Evolutionary conservation across 1,139 yeast genomes (phyloP), one percentile per base, ranked within the genome.

Genomic region (Chernovozyma aurita): DNA sequence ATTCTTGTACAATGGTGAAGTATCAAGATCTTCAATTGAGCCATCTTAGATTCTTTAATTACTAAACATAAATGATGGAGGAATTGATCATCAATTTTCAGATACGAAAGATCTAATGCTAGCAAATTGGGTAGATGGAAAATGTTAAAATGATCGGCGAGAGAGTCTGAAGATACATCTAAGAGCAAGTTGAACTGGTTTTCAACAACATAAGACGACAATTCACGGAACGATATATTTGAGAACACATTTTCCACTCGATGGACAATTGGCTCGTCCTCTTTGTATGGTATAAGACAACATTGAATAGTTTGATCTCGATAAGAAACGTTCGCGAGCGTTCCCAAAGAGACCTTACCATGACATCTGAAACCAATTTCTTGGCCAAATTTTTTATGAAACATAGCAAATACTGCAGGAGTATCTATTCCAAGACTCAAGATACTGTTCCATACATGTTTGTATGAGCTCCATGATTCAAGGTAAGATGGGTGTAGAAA

Each of bases 191-290:
- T n/a, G 28, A 34, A 34, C 4, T 20, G 12, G 13, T 35, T 15
- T 7, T 30, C 28, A 13, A 20, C 14, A 8, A 32, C 12, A 21
- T 30, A 37, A n/a, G 20, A 8, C 4, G 32, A 15, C 20, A 37
- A 17, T 13, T 28, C 32, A 3, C 7, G 16, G 39, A 37, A 18
- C 12, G 44, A 36, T 3, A 58, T 45, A 37, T 67, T 66, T 15
- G 50, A 44, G 41, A 62, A 65, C 3, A 69, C 24, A 33, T 60
- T 65, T 32, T 67, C 74, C 15, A 68, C 34, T 28, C 75, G 45
- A 46, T 65, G 64, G 20, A 5, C 6, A 4, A 29, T 18, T 18
- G 34, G 43, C 30, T 35, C 33, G 39, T 50, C 28, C 33, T 42
- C 36, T 11, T 6, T 11, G 6, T 26, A 11, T 2, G 50, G 50